Percentiles rank a stretch among this genome's conserved stretches.
Evolutionary conservation across 495 filamentous ascomycete species (phyloP).

Genomic region (Xylaria nigripes): DNA sequence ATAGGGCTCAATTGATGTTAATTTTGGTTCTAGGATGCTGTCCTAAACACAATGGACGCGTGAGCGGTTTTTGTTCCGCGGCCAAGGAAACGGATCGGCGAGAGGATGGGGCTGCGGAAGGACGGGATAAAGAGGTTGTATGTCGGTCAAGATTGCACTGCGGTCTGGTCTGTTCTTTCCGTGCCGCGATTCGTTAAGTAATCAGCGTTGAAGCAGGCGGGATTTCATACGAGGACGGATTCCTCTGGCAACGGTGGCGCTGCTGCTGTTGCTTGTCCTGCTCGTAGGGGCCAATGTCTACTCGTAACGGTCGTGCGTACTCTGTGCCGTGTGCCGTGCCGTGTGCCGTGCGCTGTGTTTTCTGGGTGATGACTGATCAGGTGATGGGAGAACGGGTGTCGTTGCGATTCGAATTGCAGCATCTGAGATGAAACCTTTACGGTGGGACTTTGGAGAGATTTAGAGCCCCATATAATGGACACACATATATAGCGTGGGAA

Average conservation of each 20-base stretch:
- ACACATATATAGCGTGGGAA: not conserved
- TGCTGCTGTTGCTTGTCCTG: not conserved
- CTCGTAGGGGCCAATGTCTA: not conserved
- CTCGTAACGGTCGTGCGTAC: not conserved
- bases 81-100: not conserved
- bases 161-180: not conserved
- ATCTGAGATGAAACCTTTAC: not conserved
- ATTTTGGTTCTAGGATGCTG: not conserved
- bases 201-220: not conserved
- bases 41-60: not conserved
- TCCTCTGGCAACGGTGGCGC: not conserved
- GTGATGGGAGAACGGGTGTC: not conserved
- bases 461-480: not conserved
- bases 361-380: slow-evolving; percentile 13
- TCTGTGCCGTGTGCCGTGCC: not conserved
- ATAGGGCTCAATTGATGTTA: slow-evolving; percentile 9
- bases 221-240: not conserved
- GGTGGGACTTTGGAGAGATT: not conserved
- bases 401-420: not conserved
- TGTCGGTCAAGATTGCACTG: not conserved
- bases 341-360: not conserved
- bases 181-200: slow-evolving; percentile 2
- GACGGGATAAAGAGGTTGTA: not conserved
- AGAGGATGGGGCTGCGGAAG: not conserved
- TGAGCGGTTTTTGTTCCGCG: not conserved